Base-by-base conservation (phyloP, 73 alveolate genomes). In the Paramecium sexaurelia region DNA sequence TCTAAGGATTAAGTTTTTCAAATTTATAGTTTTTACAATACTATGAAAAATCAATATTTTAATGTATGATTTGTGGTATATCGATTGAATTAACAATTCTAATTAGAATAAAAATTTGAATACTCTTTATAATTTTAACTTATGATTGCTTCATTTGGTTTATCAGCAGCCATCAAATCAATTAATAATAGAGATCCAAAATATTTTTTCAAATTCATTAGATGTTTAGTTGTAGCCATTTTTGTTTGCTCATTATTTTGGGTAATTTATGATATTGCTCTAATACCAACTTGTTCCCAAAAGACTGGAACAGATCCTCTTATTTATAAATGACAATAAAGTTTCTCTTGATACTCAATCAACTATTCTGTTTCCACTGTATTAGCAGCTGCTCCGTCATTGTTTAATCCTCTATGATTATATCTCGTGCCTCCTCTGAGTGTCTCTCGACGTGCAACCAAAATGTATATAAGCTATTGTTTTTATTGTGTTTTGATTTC, bases 391-490 rank as follows among this genome's bases (percentile, higher is more conserved):
- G 97, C 95, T 2, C 99, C 99, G 19, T 96, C 99, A 67, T 95
- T 99, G 84, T 98, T 98, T 4, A 98, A 94, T 6, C 99, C 99
- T 92, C 99, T 95, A 22, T 98, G 95, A 85, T 97, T 97, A 85
- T 97, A 98, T 39, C 99, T 69, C 22, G 99, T 98, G 1, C 99
- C 99, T 45, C 99, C 98, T 92, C 97, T 95, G 47, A 93, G 87
- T 87, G 97, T 95, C 68, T 97, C 92, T 84, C 99, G 56, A 33
- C 99, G 91, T 7, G 99, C 91, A 26, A 97, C 93, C 56, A 97
- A 85, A 24, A 91, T 56, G 40, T 93, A 85, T 57, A 93, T 94
- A 19, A 93, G 15, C 19, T 93, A 75, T 15, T 32, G 27, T 8
- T 86, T n/a, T 19, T 85, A 51, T 51, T 51, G n/a, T 0, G 47